These are phyloP conservation scores for Mycena maculata DNA, from an alignment of 768 basidiomycete species.

Conservation along the genomic window DNA sequence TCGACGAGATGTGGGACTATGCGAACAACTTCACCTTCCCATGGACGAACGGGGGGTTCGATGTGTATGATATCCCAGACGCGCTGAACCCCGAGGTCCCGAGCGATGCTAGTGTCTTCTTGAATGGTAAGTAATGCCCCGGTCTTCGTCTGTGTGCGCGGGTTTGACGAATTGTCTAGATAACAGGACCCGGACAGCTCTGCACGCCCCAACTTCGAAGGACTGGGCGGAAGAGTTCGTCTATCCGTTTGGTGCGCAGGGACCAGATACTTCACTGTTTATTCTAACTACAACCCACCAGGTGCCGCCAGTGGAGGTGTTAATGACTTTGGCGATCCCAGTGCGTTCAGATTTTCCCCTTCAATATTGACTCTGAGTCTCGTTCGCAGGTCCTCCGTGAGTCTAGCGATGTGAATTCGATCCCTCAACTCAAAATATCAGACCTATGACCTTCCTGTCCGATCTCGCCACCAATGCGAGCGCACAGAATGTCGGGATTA, in stretches of 20 bases:
- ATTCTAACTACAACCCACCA: neutral
- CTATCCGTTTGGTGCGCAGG: conserved; percentile 45
- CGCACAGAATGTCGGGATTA: conserved; percentile 47
- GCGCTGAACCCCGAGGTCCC: conserved; percentile 64
- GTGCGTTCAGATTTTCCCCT: neutral
- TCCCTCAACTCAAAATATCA: conserved; percentile 27
- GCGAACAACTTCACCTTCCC: conserved; percentile 78
- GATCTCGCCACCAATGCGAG: conserved; percentile 60
- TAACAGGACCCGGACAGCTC: conserved; percentile 61
- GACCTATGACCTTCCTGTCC: conserved; percentile 59
- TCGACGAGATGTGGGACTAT: conserved; percentile 75
- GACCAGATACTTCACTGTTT: neutral
- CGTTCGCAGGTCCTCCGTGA: conserved; percentile 34
- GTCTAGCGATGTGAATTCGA: neutral
- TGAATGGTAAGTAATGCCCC: conserved; percentile 61
- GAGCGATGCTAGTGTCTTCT: conserved; percentile 49
- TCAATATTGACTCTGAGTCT: neutral
- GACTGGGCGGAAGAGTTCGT: conserved; percentile 49
- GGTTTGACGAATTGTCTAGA: conserved; percentile 42
- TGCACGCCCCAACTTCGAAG: conserved; percentile 76
- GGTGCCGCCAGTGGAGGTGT: neutral
- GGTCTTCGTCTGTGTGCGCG: neutral
- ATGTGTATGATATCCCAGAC: conserved; percentile 65
- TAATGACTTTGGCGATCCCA: conserved; percentile 27
- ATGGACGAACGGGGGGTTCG: conserved; percentile 44